Evolutionary conservation across 2,329 filamentous ascomycete genomes (phyloP).

Genomic region (Aspergillus sp.): DNA sequence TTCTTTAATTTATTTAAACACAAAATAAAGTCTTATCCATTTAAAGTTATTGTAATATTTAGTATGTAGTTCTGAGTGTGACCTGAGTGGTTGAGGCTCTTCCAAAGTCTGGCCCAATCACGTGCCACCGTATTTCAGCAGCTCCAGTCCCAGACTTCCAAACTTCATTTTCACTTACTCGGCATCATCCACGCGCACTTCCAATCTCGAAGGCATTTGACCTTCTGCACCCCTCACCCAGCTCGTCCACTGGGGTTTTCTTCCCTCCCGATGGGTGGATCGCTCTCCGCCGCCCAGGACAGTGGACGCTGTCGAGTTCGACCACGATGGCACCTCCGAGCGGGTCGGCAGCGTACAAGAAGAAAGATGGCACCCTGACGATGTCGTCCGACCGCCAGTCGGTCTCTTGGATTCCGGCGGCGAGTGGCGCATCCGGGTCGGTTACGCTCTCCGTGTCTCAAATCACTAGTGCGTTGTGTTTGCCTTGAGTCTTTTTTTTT

Average conservation of each 20-base stretch:
- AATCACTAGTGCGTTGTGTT: conserved; percentile 70
- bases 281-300: conserved; percentile 32
- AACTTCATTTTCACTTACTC: conserved; percentile 9
- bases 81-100: neutral
- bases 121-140: conserved; percentile 4
- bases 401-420: conserved; percentile 77
- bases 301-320: conserved; percentile 39
- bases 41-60: neutral
- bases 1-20: neutral
- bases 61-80: neutral
- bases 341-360: conserved; percentile 81
- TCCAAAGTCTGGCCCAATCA: conserved; percentile 6
- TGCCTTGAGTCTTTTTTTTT: neutral
- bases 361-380: conserved; percentile 84
- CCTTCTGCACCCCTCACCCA: conserved; percentile 19
- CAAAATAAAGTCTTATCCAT: neutral
- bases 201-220: conserved; percentile 17
- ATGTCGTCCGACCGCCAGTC: conserved; percentile 71
- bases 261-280: conserved; percentile 37
- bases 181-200: conserved; percentile 7
- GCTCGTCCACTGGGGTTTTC: conserved; percentile 19
- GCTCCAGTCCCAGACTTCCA: conserved; percentile 1
- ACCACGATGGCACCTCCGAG: conserved; percentile 51
- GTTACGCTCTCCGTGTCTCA: conserved; percentile 70
- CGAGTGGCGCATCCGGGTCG: conserved; percentile 59